phyloP scores from a whole-genome alignment of 2,329 filamentous ascomycete genomes.

The Aspergillus sclerotialis region DNA sequence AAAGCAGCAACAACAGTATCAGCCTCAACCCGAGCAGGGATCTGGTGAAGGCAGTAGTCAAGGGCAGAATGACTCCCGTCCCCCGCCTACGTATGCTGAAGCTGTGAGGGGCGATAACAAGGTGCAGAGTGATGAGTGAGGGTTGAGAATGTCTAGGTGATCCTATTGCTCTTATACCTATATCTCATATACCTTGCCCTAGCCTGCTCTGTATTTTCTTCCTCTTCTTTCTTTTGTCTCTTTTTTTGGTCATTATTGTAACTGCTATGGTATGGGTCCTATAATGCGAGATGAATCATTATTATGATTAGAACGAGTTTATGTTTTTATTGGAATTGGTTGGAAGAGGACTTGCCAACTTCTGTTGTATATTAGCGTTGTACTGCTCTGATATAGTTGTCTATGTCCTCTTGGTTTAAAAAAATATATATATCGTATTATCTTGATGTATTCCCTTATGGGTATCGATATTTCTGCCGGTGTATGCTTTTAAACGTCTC shows the following conservation, averaged over 20 bases:
- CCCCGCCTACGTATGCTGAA: conserved; percentile 81
- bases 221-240: not conserved
- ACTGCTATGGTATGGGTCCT: not conserved
- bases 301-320: not conserved
- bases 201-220: not conserved
- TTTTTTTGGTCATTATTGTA: conserved; percentile 3
- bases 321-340: no score
- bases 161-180: not conserved
- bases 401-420: no score
- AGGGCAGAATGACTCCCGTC: conserved; percentile 31
- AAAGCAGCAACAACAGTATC: conserved; percentile 4
- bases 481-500: no score
- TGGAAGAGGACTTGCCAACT: no score
- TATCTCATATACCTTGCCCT: no score
- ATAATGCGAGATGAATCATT: not conserved
- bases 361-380: no score
- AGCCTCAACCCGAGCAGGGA: conserved; percentile 15
- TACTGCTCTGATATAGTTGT: no score
- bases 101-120: conserved; percentile 88
- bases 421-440: no score
- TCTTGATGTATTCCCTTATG: no score
- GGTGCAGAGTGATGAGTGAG: conserved; percentile 61
- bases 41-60: conserved; percentile 26
- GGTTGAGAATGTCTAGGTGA: not conserved
- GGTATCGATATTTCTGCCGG: no score